Base-by-base conservation (phyloP, 805 yeast species). In the Nakazawaea ishiwadae region DNA sequence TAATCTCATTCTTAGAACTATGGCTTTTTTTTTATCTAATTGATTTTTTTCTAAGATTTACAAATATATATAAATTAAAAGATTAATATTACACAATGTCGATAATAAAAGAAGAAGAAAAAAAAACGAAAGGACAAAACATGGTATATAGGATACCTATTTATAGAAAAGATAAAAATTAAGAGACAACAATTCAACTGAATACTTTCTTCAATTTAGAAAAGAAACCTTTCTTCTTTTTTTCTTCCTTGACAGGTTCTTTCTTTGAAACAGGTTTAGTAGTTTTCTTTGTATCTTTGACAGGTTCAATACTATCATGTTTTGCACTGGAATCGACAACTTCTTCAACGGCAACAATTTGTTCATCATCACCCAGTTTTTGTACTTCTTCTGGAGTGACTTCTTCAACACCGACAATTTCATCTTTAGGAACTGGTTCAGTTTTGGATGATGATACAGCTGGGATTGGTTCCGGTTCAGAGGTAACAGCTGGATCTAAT, bases 141-240 rank as follows among this genome's bases (percentile, higher is more conserved):
- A n/a, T n/a, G n/a, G n/a, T n/a, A n/a, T n/a, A n/a, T n/a, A n/a
- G n/a, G n/a, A n/a, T n/a, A n/a, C n/a, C n/a, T n/a, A n/a, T n/a
- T n/a, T n/a, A n/a, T n/a, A n/a, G n/a, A n/a, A n/a, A n/a, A n/a
- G n/a, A n/a, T n/a, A n/a, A n/a, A n/a, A n/a, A n/a, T n/a, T n/a
- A n/a, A n/a, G n/a, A n/a, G n/a, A n/a, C n/a, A n/a, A n/a, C n/a
- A n/a, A n/a, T n/a, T n/a, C n/a, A 16, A 16, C 10, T 32, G 7
- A 14, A 12, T 29, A 66, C 51, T 50, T 63, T 68, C 59, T 68
- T 70, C 47, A 71, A 45, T 54, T 65, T 68, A 40, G 67, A 51
- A 42, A 70, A 58, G 36, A 73, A 63, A 11, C 71, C 65, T 28
- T 64, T 60, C 54, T 63, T 66, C 59, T 63, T 66, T 58, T 63